Evolutionary conservation across 345 rosid genomes (phyloP).

Genomic region (Syzygium aqueum): DNA sequence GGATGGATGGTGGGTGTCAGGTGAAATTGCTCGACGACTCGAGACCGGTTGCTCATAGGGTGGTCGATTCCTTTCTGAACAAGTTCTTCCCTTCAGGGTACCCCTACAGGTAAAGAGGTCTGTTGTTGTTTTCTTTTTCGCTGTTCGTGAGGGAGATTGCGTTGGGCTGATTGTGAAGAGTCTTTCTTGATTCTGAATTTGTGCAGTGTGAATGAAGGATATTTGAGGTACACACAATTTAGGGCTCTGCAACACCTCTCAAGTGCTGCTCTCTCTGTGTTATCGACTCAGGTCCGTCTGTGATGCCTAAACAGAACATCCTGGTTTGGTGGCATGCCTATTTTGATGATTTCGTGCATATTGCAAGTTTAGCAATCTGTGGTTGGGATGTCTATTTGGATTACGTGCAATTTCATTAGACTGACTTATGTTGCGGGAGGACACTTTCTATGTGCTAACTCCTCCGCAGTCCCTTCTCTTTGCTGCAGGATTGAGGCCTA

Average conservation of each 20-base stretch:
- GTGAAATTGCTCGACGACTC: constrained; percentile 65
- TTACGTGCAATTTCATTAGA: background rate
- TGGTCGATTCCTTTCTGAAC: constrained; percentile 67
- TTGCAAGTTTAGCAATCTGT: background rate
- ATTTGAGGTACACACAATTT: constrained; percentile 81
- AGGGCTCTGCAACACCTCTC: constrained; percentile 83
- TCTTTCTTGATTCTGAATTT: background rate
- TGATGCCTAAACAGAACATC: background rate
- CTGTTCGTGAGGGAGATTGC: background rate
- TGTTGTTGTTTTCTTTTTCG: background rate
- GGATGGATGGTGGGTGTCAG: constrained; percentile 12
- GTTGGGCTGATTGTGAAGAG: background rate
- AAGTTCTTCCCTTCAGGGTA: constrained; percentile 92
- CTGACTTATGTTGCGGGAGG: background rate
- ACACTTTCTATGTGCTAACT: constrained; percentile 28
- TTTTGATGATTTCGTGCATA: background rate
- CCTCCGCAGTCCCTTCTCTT: constrained; percentile 83
- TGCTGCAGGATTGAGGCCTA: constrained; percentile 97
- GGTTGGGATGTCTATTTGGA: background rate
- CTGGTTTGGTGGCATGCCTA: background rate
- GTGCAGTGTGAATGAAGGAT: constrained; percentile 87
- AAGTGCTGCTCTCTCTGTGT: constrained; percentile 78
- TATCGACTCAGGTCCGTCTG: constrained; percentile 81
- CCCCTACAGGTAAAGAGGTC: constrained; percentile 60
- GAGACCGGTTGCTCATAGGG: constrained; percentile 43